Conservation (phyloP, 768 basidiomycete genomes). For the Arthromyces matolae region DNA sequence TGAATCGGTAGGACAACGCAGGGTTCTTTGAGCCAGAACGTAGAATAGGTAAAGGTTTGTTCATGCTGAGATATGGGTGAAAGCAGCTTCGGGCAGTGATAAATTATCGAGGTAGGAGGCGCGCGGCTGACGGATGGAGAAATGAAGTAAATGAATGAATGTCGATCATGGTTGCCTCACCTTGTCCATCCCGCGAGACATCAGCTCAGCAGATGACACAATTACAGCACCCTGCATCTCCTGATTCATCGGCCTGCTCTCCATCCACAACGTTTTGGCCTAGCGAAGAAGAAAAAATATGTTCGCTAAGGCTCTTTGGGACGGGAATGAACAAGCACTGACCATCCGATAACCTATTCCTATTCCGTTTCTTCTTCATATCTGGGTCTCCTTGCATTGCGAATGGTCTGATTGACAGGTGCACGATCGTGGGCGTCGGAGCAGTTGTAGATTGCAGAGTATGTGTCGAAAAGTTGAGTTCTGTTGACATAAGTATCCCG, state of each 20-base stretch:
- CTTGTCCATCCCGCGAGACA: neutral
- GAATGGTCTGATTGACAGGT: conserved; percentile 66
- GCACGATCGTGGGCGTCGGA: conserved; percentile 63
- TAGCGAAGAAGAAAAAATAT: neutral
- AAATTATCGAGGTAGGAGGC: too few species aligned
- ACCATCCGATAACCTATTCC: conserved; percentile 26
- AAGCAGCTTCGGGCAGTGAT: too few species aligned
- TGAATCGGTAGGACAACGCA: too few species aligned
- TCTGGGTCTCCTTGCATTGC: conserved; percentile 46
- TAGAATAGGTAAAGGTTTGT: too few species aligned
- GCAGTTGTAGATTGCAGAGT: conserved; percentile 25
- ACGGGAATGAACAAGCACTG: conserved; percentile 8
- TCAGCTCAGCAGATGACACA: conserved; percentile 18
- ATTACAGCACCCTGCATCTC: conserved; percentile 15
- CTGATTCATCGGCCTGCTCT: conserved; percentile 5
- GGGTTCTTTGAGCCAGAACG: too few species aligned
- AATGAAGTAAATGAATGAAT: neutral
- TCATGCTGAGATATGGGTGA: too few species aligned
- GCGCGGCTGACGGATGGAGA: too few species aligned
- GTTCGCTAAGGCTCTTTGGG: neutral
- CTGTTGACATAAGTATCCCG: conserved; percentile 21
- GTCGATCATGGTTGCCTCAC: neutral
- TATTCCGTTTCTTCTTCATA: conserved; percentile 57
- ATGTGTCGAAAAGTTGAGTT: conserved; percentile 38
- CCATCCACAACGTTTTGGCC: neutral